These are phyloP conservation scores for Claviceps arundinis DNA, from an alignment of 2,329 filamentous ascomycete species.

Conservation along the genomic window DNA sequence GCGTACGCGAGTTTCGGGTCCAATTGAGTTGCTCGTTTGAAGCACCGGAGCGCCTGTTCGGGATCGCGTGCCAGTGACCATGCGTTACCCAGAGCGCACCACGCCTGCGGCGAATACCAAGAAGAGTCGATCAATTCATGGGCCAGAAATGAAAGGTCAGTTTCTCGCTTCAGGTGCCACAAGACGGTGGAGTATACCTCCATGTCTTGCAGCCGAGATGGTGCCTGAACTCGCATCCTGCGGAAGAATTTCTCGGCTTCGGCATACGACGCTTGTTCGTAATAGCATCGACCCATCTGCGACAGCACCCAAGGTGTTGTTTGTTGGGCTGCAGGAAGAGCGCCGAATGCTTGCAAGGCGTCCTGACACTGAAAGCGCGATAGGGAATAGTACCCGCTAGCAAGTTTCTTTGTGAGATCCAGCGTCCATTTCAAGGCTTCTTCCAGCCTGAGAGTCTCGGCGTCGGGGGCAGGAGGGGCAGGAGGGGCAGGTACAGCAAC, in stretches of 20 bases:
- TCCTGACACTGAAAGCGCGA: slow-evolving; percentile 68
- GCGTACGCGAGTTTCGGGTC: slow-evolving; percentile 88
- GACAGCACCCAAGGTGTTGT: slow-evolving; percentile 90
- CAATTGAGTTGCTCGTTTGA: slow-evolving; percentile 85
- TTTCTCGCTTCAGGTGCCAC: slow-evolving; percentile 93
- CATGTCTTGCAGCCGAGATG: slow-evolving; percentile 83
- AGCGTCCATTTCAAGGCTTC: slow-evolving; percentile 67
- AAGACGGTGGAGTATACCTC: slow-evolving; percentile 96
- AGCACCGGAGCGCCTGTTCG: slow-evolving; percentile 86
- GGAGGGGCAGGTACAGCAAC: no score
- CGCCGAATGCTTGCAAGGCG: slow-evolving; percentile 59
- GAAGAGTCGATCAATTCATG: slow-evolving; percentile 80
- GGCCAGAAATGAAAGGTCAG: slow-evolving; percentile 80
- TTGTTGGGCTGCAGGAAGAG: slow-evolving; percentile 59
- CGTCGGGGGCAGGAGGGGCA: slow-evolving; percentile 19
- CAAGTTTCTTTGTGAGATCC: slow-evolving; percentile 71
- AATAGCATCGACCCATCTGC: slow-evolving; percentile 80
- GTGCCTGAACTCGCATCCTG: slow-evolving; percentile 64
- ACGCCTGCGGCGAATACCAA: slow-evolving; percentile 84
- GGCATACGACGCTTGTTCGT: slow-evolving; percentile 75
- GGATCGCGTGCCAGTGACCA: slow-evolving; percentile 88
- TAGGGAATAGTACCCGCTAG: slow-evolving; percentile 63
- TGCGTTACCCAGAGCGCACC: slow-evolving; percentile 90
- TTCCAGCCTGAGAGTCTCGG: slow-evolving; percentile 51
- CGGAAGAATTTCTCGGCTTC: slow-evolving; percentile 82